Conservation (phyloP, 1,284 basidiomycete genomes). For the Ustilago bromivora region DNA sequence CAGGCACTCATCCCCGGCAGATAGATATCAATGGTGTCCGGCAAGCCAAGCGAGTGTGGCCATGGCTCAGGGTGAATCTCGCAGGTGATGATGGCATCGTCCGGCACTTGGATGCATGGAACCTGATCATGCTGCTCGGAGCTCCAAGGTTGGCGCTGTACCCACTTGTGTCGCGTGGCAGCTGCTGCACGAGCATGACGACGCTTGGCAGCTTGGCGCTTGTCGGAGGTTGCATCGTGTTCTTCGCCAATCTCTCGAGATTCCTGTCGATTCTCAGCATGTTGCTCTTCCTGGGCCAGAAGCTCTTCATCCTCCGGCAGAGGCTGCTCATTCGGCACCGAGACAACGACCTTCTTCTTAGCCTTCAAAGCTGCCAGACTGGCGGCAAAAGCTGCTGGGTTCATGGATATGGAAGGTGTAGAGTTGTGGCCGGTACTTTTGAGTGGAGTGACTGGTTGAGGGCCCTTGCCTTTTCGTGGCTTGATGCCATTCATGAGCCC, state of each 20-base stretch:
- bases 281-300: conserved; percentile 16
- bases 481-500: conserved; percentile 19
- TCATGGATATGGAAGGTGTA: conserved; percentile 60
- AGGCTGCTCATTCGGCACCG: conserved; percentile 38
- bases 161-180: conserved; percentile 33
- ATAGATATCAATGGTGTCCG: conserved; percentile 64
- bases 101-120: conserved; percentile 18
- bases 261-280: background rate
- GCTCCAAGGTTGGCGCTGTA: conserved; percentile 21
- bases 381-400: conserved; percentile 56
- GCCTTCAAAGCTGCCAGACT: conserved; percentile 41
- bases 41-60: conserved; percentile 45
- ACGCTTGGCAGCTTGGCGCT: conserved; percentile 6
- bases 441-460: conserved; percentile 53
- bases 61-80: conserved; percentile 45
- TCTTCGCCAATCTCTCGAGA: background rate
- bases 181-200: conserved; percentile 27
- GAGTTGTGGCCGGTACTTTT: conserved; percentile 63
- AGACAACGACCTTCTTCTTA: conserved; percentile 48
- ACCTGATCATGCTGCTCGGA: conserved; percentile 14
- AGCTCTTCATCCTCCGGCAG: conserved; percentile 31
- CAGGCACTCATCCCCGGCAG: conserved; percentile 62
- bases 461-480: conserved; percentile 29
- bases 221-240: background rate
- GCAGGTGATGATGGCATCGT: conserved; percentile 32